Conservation (phyloP, 2,329 filamentous ascomycete genomes). For the Nakataea oryzae region DNA sequence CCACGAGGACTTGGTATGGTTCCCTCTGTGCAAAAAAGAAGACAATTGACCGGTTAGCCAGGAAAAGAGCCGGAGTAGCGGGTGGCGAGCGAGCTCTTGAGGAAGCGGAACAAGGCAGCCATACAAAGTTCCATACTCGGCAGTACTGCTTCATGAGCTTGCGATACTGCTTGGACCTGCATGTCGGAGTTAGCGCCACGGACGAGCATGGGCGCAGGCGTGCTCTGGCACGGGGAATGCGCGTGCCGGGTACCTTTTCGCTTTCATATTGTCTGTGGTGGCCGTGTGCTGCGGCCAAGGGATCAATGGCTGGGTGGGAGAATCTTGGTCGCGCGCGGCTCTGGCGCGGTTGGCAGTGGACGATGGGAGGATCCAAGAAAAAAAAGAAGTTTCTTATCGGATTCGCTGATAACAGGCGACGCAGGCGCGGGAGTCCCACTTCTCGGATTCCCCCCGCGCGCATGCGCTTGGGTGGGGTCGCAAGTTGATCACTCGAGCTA, state of each 20-base stretch:
- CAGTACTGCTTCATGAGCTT: constrained; percentile 4
- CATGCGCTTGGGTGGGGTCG: neutral
- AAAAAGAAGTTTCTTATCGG: neutral
- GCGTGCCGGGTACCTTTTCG: constrained; percentile 1
- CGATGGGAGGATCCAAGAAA: neutral
- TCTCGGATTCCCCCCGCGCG: too few species aligned
- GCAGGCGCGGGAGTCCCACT: neutral
- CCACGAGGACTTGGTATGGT: constrained; percentile 35
- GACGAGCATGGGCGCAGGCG: neutral
- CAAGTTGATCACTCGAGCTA: neutral
- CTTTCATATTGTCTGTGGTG: neutral
- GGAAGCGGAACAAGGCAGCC: neutral
- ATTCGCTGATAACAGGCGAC: neutral
- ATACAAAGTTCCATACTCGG: constrained; percentile 4
- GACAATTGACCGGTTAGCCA: neutral
- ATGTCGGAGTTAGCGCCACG: neutral
- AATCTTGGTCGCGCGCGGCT: neutral
- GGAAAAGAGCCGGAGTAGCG: neutral
- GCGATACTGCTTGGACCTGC: constrained; percentile 4
- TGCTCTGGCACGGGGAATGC: neutral
- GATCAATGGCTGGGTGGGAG: neutral
- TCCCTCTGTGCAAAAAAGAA: neutral
- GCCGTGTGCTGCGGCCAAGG: neutral
- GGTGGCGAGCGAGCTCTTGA: neutral
- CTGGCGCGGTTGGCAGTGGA: neutral